Base-by-base conservation (phyloP, 805 yeast genomes). In the Ascoidea rubescens region DNA sequence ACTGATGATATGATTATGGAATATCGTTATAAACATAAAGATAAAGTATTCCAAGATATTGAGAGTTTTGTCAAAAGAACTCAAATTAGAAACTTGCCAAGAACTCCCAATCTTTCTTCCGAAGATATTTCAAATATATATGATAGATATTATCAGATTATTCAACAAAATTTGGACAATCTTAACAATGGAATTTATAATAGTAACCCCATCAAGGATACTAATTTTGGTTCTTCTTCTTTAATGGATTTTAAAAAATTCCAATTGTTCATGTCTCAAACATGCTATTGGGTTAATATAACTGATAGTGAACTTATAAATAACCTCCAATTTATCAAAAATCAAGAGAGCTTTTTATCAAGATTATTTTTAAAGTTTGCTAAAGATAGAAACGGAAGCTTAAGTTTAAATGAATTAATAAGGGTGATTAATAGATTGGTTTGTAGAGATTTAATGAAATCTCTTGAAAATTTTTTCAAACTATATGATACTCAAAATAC, bases 21-120 rank as follows among this genome's bases (percentile, higher is more conserved):
- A 53, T 83, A 81, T 60, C 77, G 98, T 51, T 71, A 75, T 30
- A 84, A 76, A 62, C 82, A 79, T 64, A 81, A 89, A 65, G 80
- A 82, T 58, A 78, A 82, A 48, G 91, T 93, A 47, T 80, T 86
- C 61, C 86, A 78, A 59, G 91, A 93, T 52, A 88, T 91, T 55
- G 96, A 93, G 58, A 74, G 81, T 1, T 91, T 91, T 69, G 95
- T 93, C 43, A 93, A 91, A 66, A 75, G 96, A 53, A 87, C 97
- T 0, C 96, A 93, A 65, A 64, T 93, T 46, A 74, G 99, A 58
- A 90, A 88, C 65, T 69, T 91, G 52, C 91, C 95, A 43, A 82
- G 83, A 62, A 78, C 87, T 1, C 74, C 72, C 31, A 78, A 84
- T 61, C 67, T 91, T 42, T 64, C 72, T 4, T 71, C 67, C 31